Evolutionary conservation across 75 land plant genomes (phyloP), one percentile per base, ranked within the genome.

Genomic region (Cupressus sempervirens): DNA sequence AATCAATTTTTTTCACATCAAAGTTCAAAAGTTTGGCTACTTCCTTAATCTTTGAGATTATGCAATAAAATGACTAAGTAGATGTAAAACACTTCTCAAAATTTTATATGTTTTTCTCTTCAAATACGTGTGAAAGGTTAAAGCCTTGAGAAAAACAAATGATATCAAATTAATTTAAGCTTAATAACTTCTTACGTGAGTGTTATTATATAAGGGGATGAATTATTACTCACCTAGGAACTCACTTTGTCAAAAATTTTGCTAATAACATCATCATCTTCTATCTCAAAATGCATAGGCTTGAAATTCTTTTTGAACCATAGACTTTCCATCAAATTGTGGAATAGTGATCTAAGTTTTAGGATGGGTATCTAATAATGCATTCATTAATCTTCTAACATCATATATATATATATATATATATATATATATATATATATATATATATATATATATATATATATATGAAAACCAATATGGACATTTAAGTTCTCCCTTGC

Each of bases 121-220:
- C 94, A 83, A 96, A 96, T 40, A 96, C 83, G 4, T 90, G 91
- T 15, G 96, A 96, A 11, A 96, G 84, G 82, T 96, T 89, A 56
- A 96, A 92, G 0, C 97, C 97, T 30, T 74, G 62, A 8, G 94
- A 96, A 6, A 91, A 77, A 62, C 96, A 94, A 6, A 96, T 96
- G 30, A 96, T 90, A 54, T 96, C 93, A 73, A 96, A 96, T 0
- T 96, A 96, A 86, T 94, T 96, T 58, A 93, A n/a, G 18, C 86
- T 54, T 2, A 73, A 41, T 11, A 91, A 88, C 43, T 86, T 88
- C 65, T 84, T n/a, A n/a, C n/a, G n/a, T 62, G 79, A 43, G 82
- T 54, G 58, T 5, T 10, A 48, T 74, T 67, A 67, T 77, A 12
- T 32, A 68, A 56, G 26, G 14, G 32, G 16, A 50, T 50, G 52